Conservation (phyloP, 306 rosid species). For the Geum urbanum region DNA sequence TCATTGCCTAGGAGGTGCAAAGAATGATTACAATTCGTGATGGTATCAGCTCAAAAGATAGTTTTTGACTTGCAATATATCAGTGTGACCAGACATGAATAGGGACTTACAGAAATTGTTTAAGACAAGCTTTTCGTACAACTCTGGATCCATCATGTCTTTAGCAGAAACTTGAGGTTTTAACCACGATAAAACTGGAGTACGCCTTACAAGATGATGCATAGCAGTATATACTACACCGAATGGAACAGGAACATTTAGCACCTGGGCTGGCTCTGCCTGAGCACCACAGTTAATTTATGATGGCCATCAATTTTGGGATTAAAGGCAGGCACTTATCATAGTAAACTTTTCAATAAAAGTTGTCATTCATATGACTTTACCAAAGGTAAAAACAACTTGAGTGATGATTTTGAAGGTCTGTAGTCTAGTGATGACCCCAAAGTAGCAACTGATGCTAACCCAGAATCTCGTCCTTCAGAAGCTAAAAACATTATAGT, state of each 20-base stretch:
- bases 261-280: constrained; percentile 60
- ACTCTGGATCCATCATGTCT: constrained; percentile 64
- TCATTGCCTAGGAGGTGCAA: neutral
- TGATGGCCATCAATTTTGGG: constrained; percentile 11
- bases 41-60: constrained; percentile 8
- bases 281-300: constrained; percentile 34
- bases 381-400: constrained; percentile 80
- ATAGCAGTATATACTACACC: constrained; percentile 55
- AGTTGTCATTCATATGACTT: constrained; percentile 37
- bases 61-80: neutral
- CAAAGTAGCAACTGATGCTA: constrained; percentile 71
- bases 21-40: neutral
- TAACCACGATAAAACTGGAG: constrained; percentile 69
- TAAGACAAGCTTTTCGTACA: constrained; percentile 64
- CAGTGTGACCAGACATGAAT: neutral
- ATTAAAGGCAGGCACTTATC: constrained; percentile 8
- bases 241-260: constrained; percentile 78
- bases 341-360: neutral
- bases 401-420: constrained; percentile 72
- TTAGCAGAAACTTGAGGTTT: constrained; percentile 65
- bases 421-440: constrained; percentile 82
- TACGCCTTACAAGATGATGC: constrained; percentile 49
- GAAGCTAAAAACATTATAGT: constrained; percentile 40
- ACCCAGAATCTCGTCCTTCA: constrained; percentile 49
- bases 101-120: constrained; percentile 67